Evolutionary conservation across 441 rosid genomes (phyloP).

Genomic region (Syzygium syzygioides): DNA sequence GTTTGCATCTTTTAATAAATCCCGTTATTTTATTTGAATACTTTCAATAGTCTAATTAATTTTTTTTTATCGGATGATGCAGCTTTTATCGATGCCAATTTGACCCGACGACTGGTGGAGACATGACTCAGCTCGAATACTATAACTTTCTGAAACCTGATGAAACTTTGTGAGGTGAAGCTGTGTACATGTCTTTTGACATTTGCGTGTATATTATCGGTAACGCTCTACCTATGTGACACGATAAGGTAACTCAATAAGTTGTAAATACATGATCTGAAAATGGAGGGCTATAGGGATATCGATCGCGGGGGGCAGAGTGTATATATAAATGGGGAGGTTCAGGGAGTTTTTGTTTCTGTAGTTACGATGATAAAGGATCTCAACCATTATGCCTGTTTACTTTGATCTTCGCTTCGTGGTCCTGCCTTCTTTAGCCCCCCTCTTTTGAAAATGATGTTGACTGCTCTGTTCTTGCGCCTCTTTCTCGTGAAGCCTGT

Average conservation of each 20-base stretch:
- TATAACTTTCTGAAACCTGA: constrained; percentile 28
- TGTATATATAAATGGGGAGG: not conserved
- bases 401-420: not conserved
- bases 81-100: constrained; percentile 44
- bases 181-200: not conserved
- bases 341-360: not conserved
- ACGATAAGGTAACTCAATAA: not conserved
- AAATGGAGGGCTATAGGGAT: not conserved
- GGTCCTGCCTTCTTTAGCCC: not conserved
- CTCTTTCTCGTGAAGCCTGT: not conserved
- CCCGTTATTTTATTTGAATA: not conserved
- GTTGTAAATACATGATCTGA: not conserved
- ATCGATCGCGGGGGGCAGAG: not conserved
- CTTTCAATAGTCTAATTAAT: not conserved
- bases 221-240: not conserved
- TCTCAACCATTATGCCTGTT: not conserved
- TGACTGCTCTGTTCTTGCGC: not conserved
- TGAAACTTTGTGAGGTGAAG: not conserved
- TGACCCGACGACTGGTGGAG: constrained; percentile 39
- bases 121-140: constrained; percentile 40
- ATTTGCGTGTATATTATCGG: not conserved
- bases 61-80: constrained; percentile 4
- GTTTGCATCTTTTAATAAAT: not conserved
- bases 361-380: not conserved
- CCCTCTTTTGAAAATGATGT: not conserved